Base-by-base conservation (phyloP, 2,329 filamentous ascomycete species). In the Cladosporium halotolerans region DNA sequence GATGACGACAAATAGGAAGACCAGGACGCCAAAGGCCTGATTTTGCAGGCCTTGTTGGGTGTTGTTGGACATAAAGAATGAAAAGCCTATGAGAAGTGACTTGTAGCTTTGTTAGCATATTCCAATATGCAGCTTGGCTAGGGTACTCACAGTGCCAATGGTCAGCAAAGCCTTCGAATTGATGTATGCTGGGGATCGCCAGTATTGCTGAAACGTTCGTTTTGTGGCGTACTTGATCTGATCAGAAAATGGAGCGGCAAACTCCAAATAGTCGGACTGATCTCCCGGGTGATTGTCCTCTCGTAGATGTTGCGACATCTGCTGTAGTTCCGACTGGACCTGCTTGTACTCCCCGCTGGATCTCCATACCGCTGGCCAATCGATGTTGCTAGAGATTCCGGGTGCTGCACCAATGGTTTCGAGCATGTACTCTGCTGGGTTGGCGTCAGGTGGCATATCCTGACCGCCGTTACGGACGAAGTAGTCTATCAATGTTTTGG, bases 351-450 rank as follows among this genome's bases (percentile, higher is more conserved):
- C 60, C 9, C 51, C n/a, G 31, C 57, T 61, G 6, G 52, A 45
- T 7, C 54, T 53, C 70, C 70, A 72, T 1, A 68, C 62, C 2
- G 63, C 56, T 34, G 62, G 63, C 70, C 70, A 73, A 49, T 71
- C 67, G 39, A 62, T 64, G 7, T 65, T 66, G 3, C 60, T 58
- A n/a, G 57, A 58, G 14, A 58, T 51, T 33, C 66, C 65, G 32
- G 71, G 66, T 13, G 48, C 48, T 9, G 48, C 48, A 16, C 48
- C 48, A 9, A 51, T 51, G 13, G 48, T 44, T 52, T 73, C 70
- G n/a, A 88, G 74, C 80, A 89, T 87, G 70, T 80, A 88, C 69
- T 89, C 85, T 1, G 85, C 85, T 0, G 85, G 85, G 60, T 88
- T 88, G 14, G 42, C 51, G 1, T 81, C 76, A 2, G 76, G 68